Conservation (phyloP, 371 early-diverging fungal genomes). For the Haplosporangium sp. region DNA sequence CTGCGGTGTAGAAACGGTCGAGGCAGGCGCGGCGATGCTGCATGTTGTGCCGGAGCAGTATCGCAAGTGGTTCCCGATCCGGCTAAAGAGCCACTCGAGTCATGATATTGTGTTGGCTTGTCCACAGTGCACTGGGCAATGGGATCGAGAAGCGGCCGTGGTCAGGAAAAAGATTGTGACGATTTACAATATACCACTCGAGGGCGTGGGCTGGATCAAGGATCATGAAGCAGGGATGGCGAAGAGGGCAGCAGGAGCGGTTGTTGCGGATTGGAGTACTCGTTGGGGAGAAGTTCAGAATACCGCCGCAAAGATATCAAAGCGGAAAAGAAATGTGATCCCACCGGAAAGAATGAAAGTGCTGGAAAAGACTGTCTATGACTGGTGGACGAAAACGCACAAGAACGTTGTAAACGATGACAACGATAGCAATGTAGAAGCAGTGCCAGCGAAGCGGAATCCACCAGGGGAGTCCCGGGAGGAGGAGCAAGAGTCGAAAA, state of each 20-base stretch:
- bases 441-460: constrained; percentile 8
- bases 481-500: neutral
- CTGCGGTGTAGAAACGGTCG: constrained; percentile 34
- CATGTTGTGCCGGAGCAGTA: constrained; percentile 57
- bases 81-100: constrained; percentile 54
- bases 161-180: constrained; percentile 40
- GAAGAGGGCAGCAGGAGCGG: constrained; percentile 45
- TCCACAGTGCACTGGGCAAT: constrained; percentile 43
- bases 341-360: constrained; percentile 26
- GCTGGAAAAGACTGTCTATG: constrained; percentile 24
- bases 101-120: constrained; percentile 51
- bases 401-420: neutral
- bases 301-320: neutral
- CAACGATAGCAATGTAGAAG: neutral
- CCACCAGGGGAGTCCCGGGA: neutral
- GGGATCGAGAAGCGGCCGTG: constrained; percentile 39
- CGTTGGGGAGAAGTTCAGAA: constrained; percentile 20
- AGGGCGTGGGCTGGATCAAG: constrained; percentile 53
- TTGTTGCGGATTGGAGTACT: constrained; percentile 41
- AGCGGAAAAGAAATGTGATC: constrained; percentile 17
- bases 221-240: constrained; percentile 45
- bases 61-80: constrained; percentile 49
- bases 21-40: constrained; percentile 46
- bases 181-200: constrained; percentile 37
- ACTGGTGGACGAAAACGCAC: constrained; percentile 29